Conservation (phyloP, 1,139 yeast species). For the Geotrichum macrosporum region DNA sequence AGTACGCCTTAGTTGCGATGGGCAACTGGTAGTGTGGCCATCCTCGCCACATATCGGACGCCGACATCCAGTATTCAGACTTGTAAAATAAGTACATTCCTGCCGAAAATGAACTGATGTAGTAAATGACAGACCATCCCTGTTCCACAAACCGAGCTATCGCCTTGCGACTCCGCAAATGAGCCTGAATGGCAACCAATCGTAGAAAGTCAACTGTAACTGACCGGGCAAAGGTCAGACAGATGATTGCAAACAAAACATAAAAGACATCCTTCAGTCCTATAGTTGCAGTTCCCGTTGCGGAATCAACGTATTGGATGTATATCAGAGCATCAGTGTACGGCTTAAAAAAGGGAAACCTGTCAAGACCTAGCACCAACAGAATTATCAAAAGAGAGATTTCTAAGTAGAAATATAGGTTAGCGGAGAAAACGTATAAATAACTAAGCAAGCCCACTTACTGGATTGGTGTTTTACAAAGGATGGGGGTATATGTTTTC, state of each 20-base stretch:
- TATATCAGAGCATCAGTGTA: constrained; percentile 28
- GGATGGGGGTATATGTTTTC: background rate
- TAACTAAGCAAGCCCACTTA: background rate
- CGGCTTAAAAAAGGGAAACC: constrained; percentile 12
- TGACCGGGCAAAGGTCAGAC: constrained; percentile 57
- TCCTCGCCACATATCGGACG: constrained; percentile 57
- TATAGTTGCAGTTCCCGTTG: constrained; percentile 26
- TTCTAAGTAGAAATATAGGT: background rate
- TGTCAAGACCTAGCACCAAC: constrained; percentile 2
- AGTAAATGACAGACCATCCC: constrained; percentile 70
- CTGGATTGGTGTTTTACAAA: constrained; percentile 6
- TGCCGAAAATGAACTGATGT: constrained; percentile 49
- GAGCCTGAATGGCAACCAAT: constrained; percentile 29
- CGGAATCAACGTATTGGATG: constrained; percentile 29
- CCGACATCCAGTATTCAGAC: constrained; percentile 58
- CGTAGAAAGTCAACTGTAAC: constrained; percentile 52
- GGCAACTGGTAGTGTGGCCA: constrained; percentile 65
- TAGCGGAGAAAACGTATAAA: background rate
- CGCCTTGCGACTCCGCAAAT: constrained; percentile 42
- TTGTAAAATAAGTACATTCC: constrained; percentile 57
- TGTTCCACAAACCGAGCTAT: constrained; percentile 77
- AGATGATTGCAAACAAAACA: constrained; percentile 53
- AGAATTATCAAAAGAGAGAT: constrained; percentile 9
- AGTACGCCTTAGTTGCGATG: constrained; percentile 57
- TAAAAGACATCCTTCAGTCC: constrained; percentile 48